Percentiles rank a stretch among this genome's conserved stretches.
Evolutionary conservation across 2,329 filamentous ascomycete species (phyloP).

Genomic region (Alternaria angustiovoidea): DNA sequence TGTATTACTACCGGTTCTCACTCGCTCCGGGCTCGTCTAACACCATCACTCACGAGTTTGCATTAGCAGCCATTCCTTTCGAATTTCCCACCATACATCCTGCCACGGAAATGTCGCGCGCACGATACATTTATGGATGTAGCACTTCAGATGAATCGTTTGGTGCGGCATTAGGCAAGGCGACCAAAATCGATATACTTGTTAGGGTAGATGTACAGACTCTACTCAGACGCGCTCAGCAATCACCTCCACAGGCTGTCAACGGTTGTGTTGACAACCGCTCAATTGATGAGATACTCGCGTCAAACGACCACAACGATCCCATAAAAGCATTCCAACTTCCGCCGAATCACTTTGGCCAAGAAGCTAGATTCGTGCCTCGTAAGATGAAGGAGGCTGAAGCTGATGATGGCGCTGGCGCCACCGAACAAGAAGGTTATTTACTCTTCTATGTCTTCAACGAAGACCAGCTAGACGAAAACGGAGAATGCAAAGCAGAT

Average conservation of each 20-base stretch:
- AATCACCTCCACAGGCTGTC: constrained; percentile 57
- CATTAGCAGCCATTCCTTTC: constrained; percentile 69
- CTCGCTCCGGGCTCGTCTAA: constrained; percentile 48
- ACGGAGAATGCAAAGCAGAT: constrained; percentile 54
- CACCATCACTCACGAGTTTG: constrained; percentile 68
- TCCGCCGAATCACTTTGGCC: constrained; percentile 68
- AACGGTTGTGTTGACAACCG: constrained; percentile 70
- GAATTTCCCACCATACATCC: constrained; percentile 71
- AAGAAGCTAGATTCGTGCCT: constrained; percentile 72
- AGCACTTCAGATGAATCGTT: constrained; percentile 66
- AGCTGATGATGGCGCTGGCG: constrained; percentile 2
- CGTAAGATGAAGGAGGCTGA: constrained; percentile 19
- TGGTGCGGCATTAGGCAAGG: constrained; percentile 67
- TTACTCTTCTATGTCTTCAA: constrained; percentile 75
- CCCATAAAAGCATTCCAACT: constrained; percentile 69
- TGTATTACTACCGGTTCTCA: constrained; percentile 73
- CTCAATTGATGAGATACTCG: constrained; percentile 61
- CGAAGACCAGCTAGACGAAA: constrained; percentile 67
- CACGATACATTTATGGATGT: constrained; percentile 73
- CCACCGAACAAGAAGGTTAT: constrained; percentile 70
- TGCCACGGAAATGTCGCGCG: constrained; percentile 62
- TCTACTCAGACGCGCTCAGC: constrained; percentile 63
- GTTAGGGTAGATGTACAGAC: constrained; percentile 67
- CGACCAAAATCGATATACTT: constrained; percentile 71
- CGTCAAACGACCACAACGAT: constrained; percentile 54